phyloP scores from a whole-genome alignment of 2,329 filamentous ascomycete species.

The Colletotrichum neosansevieriae region DNA sequence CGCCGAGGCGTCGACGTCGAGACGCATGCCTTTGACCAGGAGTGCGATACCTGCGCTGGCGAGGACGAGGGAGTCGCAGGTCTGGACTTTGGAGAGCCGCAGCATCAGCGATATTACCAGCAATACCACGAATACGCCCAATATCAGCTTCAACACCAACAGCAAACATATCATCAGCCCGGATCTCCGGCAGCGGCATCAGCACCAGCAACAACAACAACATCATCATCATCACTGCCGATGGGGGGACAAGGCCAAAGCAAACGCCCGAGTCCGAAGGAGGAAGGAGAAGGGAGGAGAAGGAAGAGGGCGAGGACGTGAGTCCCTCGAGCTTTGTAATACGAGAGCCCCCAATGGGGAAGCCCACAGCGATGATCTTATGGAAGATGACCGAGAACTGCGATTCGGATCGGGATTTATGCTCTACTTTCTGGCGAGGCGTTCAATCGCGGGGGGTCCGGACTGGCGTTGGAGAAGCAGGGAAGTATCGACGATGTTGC shows the following conservation, averaged over 20 bases:
- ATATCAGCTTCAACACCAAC: constrained; percentile 12
- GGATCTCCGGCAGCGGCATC: background rate
- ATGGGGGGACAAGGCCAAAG: background rate
- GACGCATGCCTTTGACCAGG: constrained; percentile 60
- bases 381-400: background rate
- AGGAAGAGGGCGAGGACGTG: constrained; percentile 37
- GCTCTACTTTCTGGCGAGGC: constrained; percentile 14
- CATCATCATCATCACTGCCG: background rate
- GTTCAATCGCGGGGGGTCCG: background rate
- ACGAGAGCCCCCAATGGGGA: background rate
- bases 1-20: constrained; percentile 54
- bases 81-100: constrained; percentile 48
- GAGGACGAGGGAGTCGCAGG: constrained; percentile 58
- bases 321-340: background rate
- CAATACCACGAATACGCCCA: constrained; percentile 19
- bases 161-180: background rate
- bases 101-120: constrained; percentile 5
- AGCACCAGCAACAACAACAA: background rate
- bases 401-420: constrained; percentile 9
- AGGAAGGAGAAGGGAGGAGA: constrained; percentile 16
- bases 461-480: background rate
- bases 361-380: constrained; percentile 2
- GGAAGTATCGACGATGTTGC: background rate
- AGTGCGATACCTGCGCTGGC: constrained; percentile 58
- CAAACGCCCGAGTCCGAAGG: constrained; percentile 16